These are phyloP conservation scores for Coemansia linderi DNA, from an alignment of 371 early-diverging fungal genomes.

Conservation along the genomic window DNA sequence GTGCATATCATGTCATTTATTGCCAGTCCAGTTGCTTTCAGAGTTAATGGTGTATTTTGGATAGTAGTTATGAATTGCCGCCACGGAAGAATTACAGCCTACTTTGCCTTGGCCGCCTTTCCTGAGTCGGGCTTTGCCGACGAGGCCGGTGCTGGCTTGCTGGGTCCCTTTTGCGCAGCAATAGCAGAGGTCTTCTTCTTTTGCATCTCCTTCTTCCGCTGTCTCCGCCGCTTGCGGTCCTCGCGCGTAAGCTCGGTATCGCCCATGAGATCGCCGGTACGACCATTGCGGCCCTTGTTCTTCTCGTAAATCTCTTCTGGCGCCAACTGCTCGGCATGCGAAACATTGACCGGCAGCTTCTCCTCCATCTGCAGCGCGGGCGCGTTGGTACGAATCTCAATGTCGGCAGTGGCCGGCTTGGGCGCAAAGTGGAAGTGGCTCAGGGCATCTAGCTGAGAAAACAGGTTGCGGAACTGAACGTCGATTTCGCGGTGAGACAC, in stretches of 20 bases:
- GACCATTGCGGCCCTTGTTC: conserved; percentile 58
- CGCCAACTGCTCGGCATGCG: conserved; percentile 79
- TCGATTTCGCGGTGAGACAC: conserved; percentile 81
- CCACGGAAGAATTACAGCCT: not conserved
- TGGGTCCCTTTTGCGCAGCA: conserved; percentile 8
- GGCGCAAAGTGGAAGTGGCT: conserved; percentile 93
- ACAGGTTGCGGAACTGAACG: conserved; percentile 70
- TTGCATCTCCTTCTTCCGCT: conserved; percentile 60
- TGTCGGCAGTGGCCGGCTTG: conserved; percentile 61
- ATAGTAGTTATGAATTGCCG: not conserved
- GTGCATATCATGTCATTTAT: not conserved
- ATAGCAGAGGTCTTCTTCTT: conserved; percentile 21
- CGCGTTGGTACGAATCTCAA: conserved; percentile 76
- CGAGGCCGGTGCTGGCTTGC: conserved; percentile 13
- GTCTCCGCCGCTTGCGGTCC: conserved; percentile 71
- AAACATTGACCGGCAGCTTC: conserved; percentile 85
- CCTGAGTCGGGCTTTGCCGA: not conserved
- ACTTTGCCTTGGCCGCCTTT: conserved; percentile 6
- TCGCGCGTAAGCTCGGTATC: conserved; percentile 73
- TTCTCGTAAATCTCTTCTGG: conserved; percentile 90
- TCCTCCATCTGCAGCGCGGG: conserved; percentile 95
- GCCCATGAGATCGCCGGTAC: conserved; percentile 58
- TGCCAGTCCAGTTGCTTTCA: not conserved
- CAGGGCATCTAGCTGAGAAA: conserved; percentile 83
- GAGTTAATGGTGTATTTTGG: not conserved